Percentiles rank a stretch among this genome's conserved stretches.
phyloP scores from a whole-genome alignment of 306 rosid genomes.

The Gillenia trifoliata region DNA sequence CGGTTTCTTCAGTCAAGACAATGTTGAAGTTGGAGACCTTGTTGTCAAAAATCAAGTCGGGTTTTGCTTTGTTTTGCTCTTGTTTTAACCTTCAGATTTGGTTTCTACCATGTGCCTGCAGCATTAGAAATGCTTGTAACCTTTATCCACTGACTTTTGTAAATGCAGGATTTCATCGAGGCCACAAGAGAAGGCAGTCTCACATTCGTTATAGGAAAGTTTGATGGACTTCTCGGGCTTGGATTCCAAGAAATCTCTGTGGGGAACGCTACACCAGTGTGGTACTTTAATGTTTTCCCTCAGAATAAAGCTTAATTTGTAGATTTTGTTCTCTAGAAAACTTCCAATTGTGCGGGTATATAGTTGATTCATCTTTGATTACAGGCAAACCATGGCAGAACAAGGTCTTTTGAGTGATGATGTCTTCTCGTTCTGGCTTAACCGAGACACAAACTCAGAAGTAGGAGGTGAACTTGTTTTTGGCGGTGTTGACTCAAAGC shows the following conservation, averaged over 20 bases:
- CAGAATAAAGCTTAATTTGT: background rate
- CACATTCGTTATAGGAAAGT: slow-evolving; percentile 60
- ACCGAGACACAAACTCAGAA: slow-evolving; percentile 43
- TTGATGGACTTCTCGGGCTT: slow-evolving; percentile 86
- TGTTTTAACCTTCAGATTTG: background rate
- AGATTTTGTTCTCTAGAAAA: background rate
- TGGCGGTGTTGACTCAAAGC: slow-evolving; percentile 68
- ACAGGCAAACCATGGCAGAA: slow-evolving; percentile 70
- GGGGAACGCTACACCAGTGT: slow-evolving; percentile 61
- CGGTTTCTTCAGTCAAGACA: slow-evolving; percentile 82
- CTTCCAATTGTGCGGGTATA: background rate
- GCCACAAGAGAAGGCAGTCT: slow-evolving; percentile 72
- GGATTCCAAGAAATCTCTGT: slow-evolving; percentile 93
- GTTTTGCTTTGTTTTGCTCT: slow-evolving; percentile 1
- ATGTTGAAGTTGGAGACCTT: slow-evolving; percentile 60
- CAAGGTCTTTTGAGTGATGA: slow-evolving; percentile 60
- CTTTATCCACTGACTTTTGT: background rate
- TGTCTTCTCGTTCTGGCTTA: slow-evolving; percentile 91
- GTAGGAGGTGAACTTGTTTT: slow-evolving; percentile 78
- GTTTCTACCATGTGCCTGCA: slow-evolving; percentile 14
- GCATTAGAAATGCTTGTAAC: slow-evolving; percentile 1
- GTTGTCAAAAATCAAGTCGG: slow-evolving; percentile 67
- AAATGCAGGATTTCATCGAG: slow-evolving; percentile 75
- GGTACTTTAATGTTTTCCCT: slow-evolving; percentile 39
- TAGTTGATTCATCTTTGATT: slow-evolving; percentile 20